Base-by-base conservation (phyloP, 768 basidiomycete species). In the Rhizopogon vulgaris region DNA sequence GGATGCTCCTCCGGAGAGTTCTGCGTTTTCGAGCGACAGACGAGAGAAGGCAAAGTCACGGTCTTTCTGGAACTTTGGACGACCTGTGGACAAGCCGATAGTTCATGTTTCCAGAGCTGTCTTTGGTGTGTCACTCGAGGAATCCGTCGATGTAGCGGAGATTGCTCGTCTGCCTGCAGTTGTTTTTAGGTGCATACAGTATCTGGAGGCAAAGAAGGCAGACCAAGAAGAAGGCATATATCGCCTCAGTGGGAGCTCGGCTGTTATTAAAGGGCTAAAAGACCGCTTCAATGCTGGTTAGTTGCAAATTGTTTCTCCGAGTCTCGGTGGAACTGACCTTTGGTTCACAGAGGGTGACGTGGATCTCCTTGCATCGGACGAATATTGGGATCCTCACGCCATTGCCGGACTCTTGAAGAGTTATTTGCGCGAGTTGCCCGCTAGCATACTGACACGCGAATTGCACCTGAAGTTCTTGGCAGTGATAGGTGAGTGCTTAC, bases 211-310 rank as follows among this genome's bases (percentile, higher is more conserved):
- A 17, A 94, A 94, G 73, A 80, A 90, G 66, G 95, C 96, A 18
- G 91, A 97, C 55, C 84, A 90, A 58, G 96, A 99, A 63, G 96
- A 99, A 69, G 96, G 96, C 32, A 95, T 99, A 54, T 99, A 97
- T 71, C 84, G 96, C 53, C 72, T 99, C 54, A 94, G 89, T 63
- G 94, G 94, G 22, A 94, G 91, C 66, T 90, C 92, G 56, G 89
- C 93, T 32, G 93, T 95, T 52, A 94, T 98, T 74, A 96, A 96
- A 73, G 82, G 75, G 48, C 74, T 99, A 40, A 92, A 87, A 63
- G 96, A 98, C 64, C 82, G 85, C 54, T 99, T 98, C 73, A 97
- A 99, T 64, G 66, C 74, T 55, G 92, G 93, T 92, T 60, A 56
- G 84, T 71, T 2, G 38, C 25, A 40, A 38, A 36, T 28, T 40